Conservation (phyloP, 768 basidiomycete genomes). For the Podaxis pistillaris region DNA sequence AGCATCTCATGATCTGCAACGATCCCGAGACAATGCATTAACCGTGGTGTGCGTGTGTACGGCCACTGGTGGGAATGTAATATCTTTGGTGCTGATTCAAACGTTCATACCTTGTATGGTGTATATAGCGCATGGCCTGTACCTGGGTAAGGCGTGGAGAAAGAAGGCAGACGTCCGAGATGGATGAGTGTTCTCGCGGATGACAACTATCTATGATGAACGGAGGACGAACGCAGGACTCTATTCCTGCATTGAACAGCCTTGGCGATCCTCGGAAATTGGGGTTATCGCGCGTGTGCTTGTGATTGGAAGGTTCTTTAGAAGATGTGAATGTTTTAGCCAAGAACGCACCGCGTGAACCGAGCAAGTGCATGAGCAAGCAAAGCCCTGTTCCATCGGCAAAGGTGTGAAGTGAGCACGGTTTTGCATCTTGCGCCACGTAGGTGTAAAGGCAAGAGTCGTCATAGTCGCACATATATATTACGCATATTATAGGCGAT, state of each 20-base stretch:
- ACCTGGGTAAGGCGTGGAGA: constrained; percentile 6
- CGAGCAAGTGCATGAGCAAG: not conserved
- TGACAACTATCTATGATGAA: not conserved
- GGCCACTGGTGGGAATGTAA: not conserved
- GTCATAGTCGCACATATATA: not conserved
- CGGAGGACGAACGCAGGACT: not conserved
- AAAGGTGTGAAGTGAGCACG: not conserved
- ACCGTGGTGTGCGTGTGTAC: not conserved
- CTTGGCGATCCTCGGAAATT: not conserved
- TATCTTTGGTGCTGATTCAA: not conserved
- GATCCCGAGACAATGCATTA: not conserved
- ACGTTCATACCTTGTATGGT: not conserved
- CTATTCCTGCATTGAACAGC: not conserved
- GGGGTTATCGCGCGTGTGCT: not conserved
- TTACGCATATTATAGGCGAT: not conserved
- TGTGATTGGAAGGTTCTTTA: not conserved
- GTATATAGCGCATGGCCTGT: not conserved
- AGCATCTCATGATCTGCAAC: not conserved
- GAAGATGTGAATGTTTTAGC: not conserved
- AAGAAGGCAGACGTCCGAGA: not conserved
- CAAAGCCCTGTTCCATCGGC: not conserved
- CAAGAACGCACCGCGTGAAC: not conserved
- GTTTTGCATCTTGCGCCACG: not conserved
- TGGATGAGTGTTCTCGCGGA: not conserved
- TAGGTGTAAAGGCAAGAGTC: not conserved